Evolutionary conservation across 257 asterid genomes (phyloP), one percentile per base, ranked within the genome.

Genomic region (Salvia splendens): DNA sequence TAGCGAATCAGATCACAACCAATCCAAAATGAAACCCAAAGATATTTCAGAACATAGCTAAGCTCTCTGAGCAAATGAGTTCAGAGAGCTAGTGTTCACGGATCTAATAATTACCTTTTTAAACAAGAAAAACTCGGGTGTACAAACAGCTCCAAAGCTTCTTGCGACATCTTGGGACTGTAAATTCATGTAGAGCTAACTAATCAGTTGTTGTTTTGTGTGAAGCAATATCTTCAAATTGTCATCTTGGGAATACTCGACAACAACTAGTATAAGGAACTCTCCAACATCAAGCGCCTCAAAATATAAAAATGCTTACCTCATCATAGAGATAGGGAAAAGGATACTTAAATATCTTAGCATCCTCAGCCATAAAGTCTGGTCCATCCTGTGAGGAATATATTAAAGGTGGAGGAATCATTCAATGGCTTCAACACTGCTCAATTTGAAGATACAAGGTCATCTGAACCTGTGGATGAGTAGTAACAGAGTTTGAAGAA

Each of bases 101-200:
- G 62, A 49, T 5, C 79, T 12, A 41, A 41, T 6, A 64, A 8
- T 60, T 78, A 92, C 98, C 97, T 89, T 92, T 75, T 81, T 89
- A 77, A 83, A 92, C 67, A 89, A 81, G 87, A 92, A 87, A 79
- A 92, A 92, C 71, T 92, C 98, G 0, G 97, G 98, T 3, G 98
- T 87, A 78, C 97, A 92, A 53, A 92, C 97, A 71, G 96, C 98
- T 69, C 92, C 93, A 78, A 89, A 92, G 66, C 74, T 88, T 86
- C 85, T 86, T 38, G 98, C 98, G 53, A 83, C 95, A 33, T 86
- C 88, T 83, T 92, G 97, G 11, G 88, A 81, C 96, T 92, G 83
- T 65, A 78, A 51, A 67, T 20, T 53, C 60, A 79, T 12, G 53
- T 4, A 63, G 48, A 55, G 38, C 60, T 60, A 53, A 59, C 67